These are phyloP conservation scores for Tetradesmus obliquus DNA, from an alignment of 139 green algal genomes.

Conservation along the genomic window DNA sequence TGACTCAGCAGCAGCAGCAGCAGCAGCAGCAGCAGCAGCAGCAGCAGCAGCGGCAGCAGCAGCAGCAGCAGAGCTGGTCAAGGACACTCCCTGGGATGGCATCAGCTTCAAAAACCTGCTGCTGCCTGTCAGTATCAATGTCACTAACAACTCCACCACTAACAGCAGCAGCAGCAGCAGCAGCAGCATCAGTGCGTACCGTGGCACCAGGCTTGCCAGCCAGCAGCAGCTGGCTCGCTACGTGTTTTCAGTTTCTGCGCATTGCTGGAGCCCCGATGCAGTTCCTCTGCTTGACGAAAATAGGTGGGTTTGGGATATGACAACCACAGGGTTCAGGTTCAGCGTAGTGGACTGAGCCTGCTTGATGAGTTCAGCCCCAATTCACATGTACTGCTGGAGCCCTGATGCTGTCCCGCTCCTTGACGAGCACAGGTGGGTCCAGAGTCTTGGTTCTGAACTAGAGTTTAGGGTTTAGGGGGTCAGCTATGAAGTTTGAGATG, in stretches of 20 bases:
- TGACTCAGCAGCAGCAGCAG: background rate
- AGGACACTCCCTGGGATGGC: constrained; percentile 19
- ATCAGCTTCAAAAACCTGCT: constrained; percentile 39
- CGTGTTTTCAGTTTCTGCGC: background rate
- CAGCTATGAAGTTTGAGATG: too few species aligned
- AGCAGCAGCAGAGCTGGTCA: background rate
- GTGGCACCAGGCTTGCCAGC: background rate
- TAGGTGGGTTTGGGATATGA: background rate
- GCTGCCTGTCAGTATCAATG: background rate
- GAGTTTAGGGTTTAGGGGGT: too few species aligned
- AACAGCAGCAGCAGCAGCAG: background rate
- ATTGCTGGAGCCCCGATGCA: constrained; percentile 3
- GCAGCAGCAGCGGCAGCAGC: too few species aligned
- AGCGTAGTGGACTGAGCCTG: background rate
- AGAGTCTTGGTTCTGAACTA: too few species aligned
- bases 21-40: background rate
- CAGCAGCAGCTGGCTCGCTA: background rate
- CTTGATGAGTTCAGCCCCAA: too few species aligned
- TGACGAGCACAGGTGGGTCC: background rate
- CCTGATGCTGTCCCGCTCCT: constrained; percentile 24
- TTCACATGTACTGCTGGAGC: too few species aligned
- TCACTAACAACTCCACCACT: background rate
- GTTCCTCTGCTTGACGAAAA: background rate
- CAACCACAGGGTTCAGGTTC: background rate
- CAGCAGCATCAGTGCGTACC: background rate